Evolutionary conservation across 1,284 basidiomycete species (phyloP), one percentile per base, ranked within the genome.

Genomic region (Golubevia pallescens): DNA sequence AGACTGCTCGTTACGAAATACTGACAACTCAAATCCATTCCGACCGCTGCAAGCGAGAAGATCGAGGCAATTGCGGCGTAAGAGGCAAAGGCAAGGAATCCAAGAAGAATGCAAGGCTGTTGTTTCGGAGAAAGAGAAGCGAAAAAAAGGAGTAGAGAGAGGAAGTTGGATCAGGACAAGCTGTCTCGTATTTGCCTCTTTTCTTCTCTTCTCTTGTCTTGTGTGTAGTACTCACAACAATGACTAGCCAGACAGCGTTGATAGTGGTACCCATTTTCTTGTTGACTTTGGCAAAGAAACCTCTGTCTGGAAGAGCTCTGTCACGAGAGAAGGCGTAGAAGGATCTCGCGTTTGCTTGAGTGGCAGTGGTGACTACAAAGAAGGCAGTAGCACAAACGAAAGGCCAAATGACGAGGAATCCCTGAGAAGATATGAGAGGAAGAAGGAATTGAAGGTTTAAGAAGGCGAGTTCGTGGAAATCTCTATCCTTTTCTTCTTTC

Each of bases 301-400:
- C 92, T 21, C 89, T 83, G 84, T 97, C 94, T 3, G 94, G 94
- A 53, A 95, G 88, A 55, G 90, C 92, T 88, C 74, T 89, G 80
- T 95, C 93, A 65, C 93, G 92, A 79, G 92, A 93, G 87, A 97
- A 93, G 2, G 95, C 95, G 78, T 93, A 96, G 55, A 95, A 88
- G 0, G 93, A 92, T 58, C 94, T 90, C 3, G 93, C 93, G 65
- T 91, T 91, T 8, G 94, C 94, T 86, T 97, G 95, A 2, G 94
- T 88, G 23, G 92, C 89, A 3, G 88, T 89, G 42, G 81, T 82
- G 56, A 86, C 84, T 67, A 87, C 84, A 48, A 81, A 81, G 69
- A 83, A 87, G 54, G 86, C 84, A 16, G 85, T 75, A 23, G 74
- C 66, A 70, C 78, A 83, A 61, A 80, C 76, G 65, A 84, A 84